Evolutionary conservation across 2,329 filamentous ascomycete genomes (phyloP), one percentile per base, ranked within the genome.

Genomic region (Myriosclerotinia scirpicola): DNA sequence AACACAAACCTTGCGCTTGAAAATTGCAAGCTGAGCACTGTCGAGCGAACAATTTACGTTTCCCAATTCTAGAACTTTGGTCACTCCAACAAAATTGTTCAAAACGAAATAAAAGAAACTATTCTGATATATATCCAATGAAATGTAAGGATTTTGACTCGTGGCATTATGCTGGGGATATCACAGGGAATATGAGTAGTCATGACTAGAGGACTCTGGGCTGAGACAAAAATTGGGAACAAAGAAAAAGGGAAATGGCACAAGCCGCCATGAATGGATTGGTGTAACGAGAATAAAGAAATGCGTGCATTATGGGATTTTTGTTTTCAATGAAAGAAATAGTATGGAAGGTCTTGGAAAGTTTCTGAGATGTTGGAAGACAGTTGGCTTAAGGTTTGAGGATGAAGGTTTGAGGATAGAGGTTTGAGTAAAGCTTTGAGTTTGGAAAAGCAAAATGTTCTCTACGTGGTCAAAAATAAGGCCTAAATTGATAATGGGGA

Each of bases 211-310:
- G 1, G 2, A 38, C 4, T 2, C 1, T 12, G 8, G 8, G 34
- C 44, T 50, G 58, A 50, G 34, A 60, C 44, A 50, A 50, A 20
- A 12, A 5, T 26, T 20, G 14, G 2, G 58, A 50, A 60, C 58
- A 60, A 50, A 60, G 58, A 60, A 60, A 60, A 14, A 14, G 30
- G 20, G 34, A 36, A 38, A 60, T 26, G 30, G 38, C 42, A 22
- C 44, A 30, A 5, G 30, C 38, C 54, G 38, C 54, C 54, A 30
- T 17, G 5, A 20, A 30, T 14, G 15, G 0, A 26, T 11, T 26
- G n/a, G 34, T 26, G 44, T 22, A 50, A 38, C 44, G 15, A 12
- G 14, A 12, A 60, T 60, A 38, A 38, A 50, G 58, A 48, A 48
- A 17, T 38, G 6, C 9, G n/a, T 2, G n/a, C 14, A 17, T 26